These are phyloP conservation scores for Phytophthora pseudosyringae DNA, from an alignment of 352 stramenopile species.

Conservation along the genomic window DNA sequence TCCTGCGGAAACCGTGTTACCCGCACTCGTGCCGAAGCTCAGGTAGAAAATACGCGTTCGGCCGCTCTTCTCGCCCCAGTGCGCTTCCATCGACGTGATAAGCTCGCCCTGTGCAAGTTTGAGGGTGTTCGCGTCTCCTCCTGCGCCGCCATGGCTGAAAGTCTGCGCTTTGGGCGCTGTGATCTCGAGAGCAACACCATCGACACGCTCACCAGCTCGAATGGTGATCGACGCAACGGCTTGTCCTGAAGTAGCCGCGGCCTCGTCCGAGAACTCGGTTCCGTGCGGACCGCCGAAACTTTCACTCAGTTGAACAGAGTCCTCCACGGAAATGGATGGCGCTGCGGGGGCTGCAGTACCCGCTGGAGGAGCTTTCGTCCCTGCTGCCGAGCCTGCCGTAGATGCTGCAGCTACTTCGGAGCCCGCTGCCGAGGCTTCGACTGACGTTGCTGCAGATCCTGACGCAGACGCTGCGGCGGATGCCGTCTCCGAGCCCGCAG, in stretches of 20 bases:
- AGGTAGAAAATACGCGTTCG: slow-evolving; percentile 6
- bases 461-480: no score
- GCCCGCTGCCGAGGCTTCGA: no score
- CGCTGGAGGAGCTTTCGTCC: no score
- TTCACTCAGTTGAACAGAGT: not conserved
- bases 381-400: no score
- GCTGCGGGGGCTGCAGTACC: no score
- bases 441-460: no score
- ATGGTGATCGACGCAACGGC: not conserved
- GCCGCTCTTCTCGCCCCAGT: not conserved
- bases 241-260: slow-evolving; percentile 6
- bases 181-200: no score
- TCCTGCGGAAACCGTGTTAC: not conserved
- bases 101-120: not conserved
- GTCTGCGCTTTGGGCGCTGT: no score
- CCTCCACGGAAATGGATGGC: not conserved
- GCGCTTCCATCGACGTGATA: slow-evolving; percentile 4
- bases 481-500: no score
- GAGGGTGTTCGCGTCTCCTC: not conserved
- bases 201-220: not conserved
- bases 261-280: slow-evolving; percentile 22
- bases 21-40: not conserved
- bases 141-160: not conserved
- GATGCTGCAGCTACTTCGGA: no score
- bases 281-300: slow-evolving; percentile 22